Evolutionary conservation across 139 green algal genomes (phyloP).

Genomic region (Chlamydomonas applanata): DNA sequence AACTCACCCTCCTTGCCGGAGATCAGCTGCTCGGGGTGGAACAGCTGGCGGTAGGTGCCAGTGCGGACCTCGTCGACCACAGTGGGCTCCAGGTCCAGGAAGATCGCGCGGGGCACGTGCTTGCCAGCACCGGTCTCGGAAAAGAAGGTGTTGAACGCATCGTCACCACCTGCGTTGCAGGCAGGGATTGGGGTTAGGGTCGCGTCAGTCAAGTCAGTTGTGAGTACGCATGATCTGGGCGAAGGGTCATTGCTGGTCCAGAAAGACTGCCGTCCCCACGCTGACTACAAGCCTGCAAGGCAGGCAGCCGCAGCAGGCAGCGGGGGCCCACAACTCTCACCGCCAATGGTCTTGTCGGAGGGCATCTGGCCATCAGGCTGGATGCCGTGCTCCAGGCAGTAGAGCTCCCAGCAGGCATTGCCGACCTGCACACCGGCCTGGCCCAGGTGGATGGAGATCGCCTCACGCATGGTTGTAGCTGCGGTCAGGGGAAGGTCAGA

Average conservation of each 20-base stretch:
- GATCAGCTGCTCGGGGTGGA: conserved; percentile 98
- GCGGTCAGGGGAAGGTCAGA: background rate
- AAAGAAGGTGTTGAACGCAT: conserved; percentile 98
- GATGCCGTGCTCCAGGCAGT: conserved; percentile 98
- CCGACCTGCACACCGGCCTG: conserved; percentile 90
- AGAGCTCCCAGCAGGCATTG: conserved; percentile 99
- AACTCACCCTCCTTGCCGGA: conserved; percentile 92
- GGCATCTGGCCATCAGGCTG: conserved; percentile 97
- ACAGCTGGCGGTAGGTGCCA: conserved; percentile 96
- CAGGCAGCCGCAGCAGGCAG: too few species aligned
- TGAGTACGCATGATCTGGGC: too few species aligned
- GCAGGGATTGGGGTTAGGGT: too few species aligned
- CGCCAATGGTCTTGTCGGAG: conserved; percentile 89
- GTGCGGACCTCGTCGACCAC: conserved; percentile 96
- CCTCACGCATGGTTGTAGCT: conserved; percentile 83
- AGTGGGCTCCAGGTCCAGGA: conserved; percentile 95
- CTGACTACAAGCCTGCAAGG: too few species aligned
- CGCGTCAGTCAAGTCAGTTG: too few species aligned
- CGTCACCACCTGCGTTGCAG: too few species aligned
- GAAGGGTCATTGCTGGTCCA: too few species aligned
- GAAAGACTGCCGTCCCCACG: too few species aligned
- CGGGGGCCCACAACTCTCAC: too few species aligned
- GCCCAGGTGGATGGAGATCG: conserved; percentile 97
- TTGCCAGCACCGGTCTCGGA: conserved; percentile 93
- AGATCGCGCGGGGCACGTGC: conserved; percentile 87